Evolutionary conservation across 2,329 filamentous ascomycete genomes (phyloP).

Genomic region (Scytalidium sp.): DNA sequence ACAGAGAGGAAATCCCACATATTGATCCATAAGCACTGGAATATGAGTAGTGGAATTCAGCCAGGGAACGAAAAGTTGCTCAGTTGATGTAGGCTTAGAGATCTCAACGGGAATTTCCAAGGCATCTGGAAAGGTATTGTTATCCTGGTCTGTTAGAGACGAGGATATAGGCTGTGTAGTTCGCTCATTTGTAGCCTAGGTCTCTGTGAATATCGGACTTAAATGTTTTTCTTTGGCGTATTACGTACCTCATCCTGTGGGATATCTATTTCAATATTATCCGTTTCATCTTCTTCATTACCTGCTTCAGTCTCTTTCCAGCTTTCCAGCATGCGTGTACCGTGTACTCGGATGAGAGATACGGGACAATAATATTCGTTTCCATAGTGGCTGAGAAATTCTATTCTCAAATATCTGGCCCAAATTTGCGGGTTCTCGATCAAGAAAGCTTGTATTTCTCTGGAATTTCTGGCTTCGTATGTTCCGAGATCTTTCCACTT

Average conservation of each 20-base stretch:
- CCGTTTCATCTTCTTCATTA: conserved; percentile 57
- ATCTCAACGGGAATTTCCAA: background rate
- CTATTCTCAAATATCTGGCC: conserved; percentile 88
- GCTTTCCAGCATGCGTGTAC: conserved; percentile 92
- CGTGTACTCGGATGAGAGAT: conserved; percentile 86
- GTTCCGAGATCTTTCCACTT: conserved; percentile 88
- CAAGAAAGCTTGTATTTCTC: conserved; percentile 91
- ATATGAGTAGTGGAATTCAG: background rate
- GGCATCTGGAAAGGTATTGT: background rate
- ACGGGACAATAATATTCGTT: conserved; percentile 96
- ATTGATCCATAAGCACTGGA: background rate
- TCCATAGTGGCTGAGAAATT: conserved; percentile 90
- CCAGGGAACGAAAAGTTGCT: background rate
- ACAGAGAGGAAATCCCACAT: background rate
- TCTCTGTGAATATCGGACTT: background rate
- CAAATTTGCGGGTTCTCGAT: conserved; percentile 95
- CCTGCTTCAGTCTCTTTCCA: conserved; percentile 74
- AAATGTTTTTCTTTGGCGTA: background rate
- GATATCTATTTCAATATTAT: conserved; percentile 13
- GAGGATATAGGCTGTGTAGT: background rate
- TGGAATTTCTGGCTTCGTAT: conserved; percentile 87
- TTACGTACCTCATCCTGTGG: background rate
- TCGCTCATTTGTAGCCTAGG: background rate
- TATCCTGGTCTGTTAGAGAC: background rate
- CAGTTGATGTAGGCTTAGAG: background rate